phyloP scores from a whole-genome alignment of 805 yeast species.

The Wickerhamiella kurtzmanii region DNA sequence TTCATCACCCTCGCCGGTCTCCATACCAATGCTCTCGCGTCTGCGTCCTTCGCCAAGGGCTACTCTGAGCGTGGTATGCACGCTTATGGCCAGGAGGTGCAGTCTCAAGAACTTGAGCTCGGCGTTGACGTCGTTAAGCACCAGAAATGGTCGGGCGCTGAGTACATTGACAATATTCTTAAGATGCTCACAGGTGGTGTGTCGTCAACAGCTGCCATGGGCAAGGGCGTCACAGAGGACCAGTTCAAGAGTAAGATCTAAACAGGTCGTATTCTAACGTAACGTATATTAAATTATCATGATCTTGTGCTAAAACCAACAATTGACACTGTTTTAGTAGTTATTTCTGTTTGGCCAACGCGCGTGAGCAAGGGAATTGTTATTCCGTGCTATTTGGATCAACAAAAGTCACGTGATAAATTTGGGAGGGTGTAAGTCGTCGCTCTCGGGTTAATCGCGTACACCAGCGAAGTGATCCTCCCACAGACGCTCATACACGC shows the following conservation, averaged over 20 bases:
- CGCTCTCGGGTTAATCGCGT: no score
- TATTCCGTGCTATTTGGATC: no score
- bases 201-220: constrained; percentile 94
- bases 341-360: no score
- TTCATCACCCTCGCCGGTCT: constrained; percentile 94
- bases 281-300: no score
- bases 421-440: no score
- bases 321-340: no score
- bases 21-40: constrained; percentile 88
- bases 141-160: constrained; percentile 98
- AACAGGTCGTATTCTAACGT: not conserved
- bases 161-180: constrained; percentile 80
- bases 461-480: no score
- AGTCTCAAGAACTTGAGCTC: constrained; percentile 71
- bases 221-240: constrained; percentile 94
- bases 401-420: no score
- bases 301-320: no score
- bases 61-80: constrained; percentile 80
- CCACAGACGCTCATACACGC: no score
- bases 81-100: constrained; percentile 83
- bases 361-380: no score
- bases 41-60: constrained; percentile 68
- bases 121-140: constrained; percentile 95
- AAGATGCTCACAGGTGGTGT: constrained; percentile 90
- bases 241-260: constrained; percentile 39